Percentiles rank a stretch among this genome's conserved stretches.
Conservation (phyloP, 2,329 filamentous ascomycete genomes). For the Xylaria polymorpha region DNA sequence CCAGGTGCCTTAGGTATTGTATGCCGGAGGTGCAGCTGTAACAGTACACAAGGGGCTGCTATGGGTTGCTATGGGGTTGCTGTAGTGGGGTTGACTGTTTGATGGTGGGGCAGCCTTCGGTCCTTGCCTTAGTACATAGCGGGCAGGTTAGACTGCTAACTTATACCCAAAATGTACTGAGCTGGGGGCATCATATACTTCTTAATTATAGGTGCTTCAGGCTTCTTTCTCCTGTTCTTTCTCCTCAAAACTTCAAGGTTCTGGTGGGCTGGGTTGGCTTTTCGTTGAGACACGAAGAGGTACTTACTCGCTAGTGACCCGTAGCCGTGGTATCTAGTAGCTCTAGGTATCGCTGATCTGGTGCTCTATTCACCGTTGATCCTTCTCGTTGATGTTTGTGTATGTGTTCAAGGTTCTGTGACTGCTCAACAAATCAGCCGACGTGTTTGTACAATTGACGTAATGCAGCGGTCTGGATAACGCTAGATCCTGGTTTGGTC, state of each 20-base stretch:
- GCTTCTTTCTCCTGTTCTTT: no score
- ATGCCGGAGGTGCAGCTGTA: slow-evolving; percentile 7
- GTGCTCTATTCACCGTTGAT: slow-evolving; percentile 20
- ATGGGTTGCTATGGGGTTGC: not conserved
- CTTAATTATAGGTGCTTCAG: slow-evolving; percentile 1
- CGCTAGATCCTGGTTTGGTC: slow-evolving; percentile 27
- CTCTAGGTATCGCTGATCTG: slow-evolving; percentile 1
- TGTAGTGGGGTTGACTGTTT: slow-evolving; percentile 23
- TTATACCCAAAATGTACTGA: slow-evolving; percentile 28
- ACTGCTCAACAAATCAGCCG: slow-evolving; percentile 35
- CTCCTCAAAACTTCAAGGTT: no score
- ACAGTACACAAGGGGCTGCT: no score
- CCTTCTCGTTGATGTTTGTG: slow-evolving; percentile 25
- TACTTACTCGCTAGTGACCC: not conserved
- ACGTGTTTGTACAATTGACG: slow-evolving; percentile 45
- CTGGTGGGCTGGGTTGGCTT: not conserved
- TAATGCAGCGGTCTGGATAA: slow-evolving; percentile 42
- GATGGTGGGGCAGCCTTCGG: slow-evolving; percentile 29
- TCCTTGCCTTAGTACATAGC: slow-evolving; percentile 19
- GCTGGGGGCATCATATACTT: slow-evolving; percentile 12
- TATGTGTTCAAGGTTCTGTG: no score
- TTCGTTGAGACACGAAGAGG: not conserved
- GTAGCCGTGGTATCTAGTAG: not conserved
- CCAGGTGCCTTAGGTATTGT: no score
- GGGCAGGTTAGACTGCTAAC: slow-evolving; percentile 25